Evolutionary conservation across 495 filamentous ascomycete genomes (phyloP), one percentile per base, ranked within the genome.

Genomic region (Aspergillus affinis): DNA sequence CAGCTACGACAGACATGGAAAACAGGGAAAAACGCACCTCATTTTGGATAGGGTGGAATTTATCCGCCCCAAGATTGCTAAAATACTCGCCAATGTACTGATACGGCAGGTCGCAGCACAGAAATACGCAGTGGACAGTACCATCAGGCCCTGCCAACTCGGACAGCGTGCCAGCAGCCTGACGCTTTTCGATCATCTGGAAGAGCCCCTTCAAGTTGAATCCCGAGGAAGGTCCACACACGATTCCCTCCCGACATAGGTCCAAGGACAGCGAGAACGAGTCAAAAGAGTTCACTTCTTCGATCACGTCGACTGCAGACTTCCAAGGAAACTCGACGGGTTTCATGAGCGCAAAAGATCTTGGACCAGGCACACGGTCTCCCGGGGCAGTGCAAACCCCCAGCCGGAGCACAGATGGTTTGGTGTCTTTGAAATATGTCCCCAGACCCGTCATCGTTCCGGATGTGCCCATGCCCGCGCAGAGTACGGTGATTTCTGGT

Each of bases 1-100:
- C 3, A 1, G 32, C 45, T 55, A 41, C 53, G 57, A 27, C 41
- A 21, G 15, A 12, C 26, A 57, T 29, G 27, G 45, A 30, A 46
- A 55, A 51, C 58, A 30, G 18, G 51, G 30, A 17, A 41, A 62
- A 41, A 63, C 71, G 56, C 65, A 84, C 82, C 74, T 84, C 70
- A 56, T 87, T 87, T n/a, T 69, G 69, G 20, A 86, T 86, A 0
- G 77, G 70, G 19, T 77, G 82, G 61, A 88, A 86, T 57, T 81
- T 66, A 12, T 74, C 72, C 0, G 71, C 55, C 9, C 71, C 75
- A 15, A 87, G 66, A 61, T 83, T 85, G 48, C 81, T 65, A 58
- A 85, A 87, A 59, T 88, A 88, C 63, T 81, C 78, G 20, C 74
- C 70, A 45, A 88, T 77, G 55, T 88, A 86, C 66, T 88, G 84